phyloP scores from a whole-genome alignment of 78 protist species.

The Dictyostelium purpureum region DNA sequence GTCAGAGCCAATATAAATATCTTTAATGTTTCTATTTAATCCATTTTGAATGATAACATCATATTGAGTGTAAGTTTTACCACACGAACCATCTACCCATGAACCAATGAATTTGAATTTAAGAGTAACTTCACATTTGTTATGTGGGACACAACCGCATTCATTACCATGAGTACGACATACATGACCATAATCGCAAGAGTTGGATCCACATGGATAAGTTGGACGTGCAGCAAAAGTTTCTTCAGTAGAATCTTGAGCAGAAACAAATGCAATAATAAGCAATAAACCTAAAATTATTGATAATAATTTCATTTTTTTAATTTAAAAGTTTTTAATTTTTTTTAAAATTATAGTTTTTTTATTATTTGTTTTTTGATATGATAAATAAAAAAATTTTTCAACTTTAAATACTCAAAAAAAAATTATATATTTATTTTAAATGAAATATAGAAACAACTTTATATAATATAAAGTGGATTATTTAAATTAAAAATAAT shows the following conservation, averaged over 20 bases:
- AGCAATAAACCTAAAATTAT: neutral
- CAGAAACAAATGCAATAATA: neutral
- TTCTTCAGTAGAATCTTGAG: neutral
- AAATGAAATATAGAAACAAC: no score
- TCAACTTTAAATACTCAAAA: no score
- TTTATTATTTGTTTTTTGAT: no score
- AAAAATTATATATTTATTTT: no score
- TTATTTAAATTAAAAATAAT: no score
- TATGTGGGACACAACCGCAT: neutral
- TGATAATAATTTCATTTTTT: neutral
- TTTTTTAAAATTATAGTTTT: neutral
- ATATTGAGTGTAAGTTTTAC: neutral
- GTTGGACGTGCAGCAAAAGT: neutral
- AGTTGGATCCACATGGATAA: conserved; percentile 11
- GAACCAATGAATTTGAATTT: neutral
- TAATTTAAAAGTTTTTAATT: neutral
- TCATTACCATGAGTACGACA: neutral
- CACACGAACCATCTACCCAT: conserved; percentile 22
- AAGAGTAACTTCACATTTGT: conserved; percentile 16
- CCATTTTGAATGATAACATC: conserved; percentile 6
- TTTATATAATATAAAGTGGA: no score
- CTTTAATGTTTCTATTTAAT: neutral
- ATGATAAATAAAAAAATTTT: no score
- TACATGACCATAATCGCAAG: conserved; percentile 4
- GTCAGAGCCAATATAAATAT: conserved; percentile 10